Evolutionary conservation across 2,329 filamentous ascomycete genomes (phyloP).

Genomic region (Aspergillus brasiliensis): DNA sequence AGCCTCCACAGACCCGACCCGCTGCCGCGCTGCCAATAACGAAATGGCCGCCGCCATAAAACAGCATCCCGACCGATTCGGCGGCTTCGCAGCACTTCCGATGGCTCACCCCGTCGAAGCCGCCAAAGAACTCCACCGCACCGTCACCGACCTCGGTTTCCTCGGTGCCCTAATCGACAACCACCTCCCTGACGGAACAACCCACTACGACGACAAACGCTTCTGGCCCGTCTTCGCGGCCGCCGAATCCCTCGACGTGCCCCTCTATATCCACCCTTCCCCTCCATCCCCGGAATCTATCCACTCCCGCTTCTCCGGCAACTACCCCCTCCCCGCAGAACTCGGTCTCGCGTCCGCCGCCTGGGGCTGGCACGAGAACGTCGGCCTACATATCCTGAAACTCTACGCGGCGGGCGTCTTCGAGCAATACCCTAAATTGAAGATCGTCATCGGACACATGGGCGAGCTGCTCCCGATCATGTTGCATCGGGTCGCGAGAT

Average conservation of each 20-base stretch:
- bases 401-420: slow-evolving; percentile 59
- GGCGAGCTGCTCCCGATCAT: slow-evolving; percentile 58
- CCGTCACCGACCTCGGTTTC: slow-evolving; percentile 49
- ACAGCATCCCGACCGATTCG: slow-evolving; percentile 40
- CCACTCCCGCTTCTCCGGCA: slow-evolving; percentile 36
- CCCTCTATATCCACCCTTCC: slow-evolving; percentile 56
- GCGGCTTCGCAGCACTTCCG: slow-evolving; percentile 48
- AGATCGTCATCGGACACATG: slow-evolving; percentile 59
- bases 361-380: slow-evolving; percentile 44
- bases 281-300: slow-evolving; percentile 37
- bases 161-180: slow-evolving; percentile 53
- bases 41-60: slow-evolving; percentile 34
- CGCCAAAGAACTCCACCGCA: slow-evolving; percentile 40
- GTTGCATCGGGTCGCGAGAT: slow-evolving; percentile 45
- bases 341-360: slow-evolving; percentile 23
- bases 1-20: neutral
- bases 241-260: slow-evolving; percentile 51
- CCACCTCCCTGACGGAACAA: slow-evolving; percentile 31
- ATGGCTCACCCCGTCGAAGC: slow-evolving; percentile 41
- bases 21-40: slow-evolving; percentile 33
- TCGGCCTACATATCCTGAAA: slow-evolving; percentile 38
- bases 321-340: slow-evolving; percentile 32
- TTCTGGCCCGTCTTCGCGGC: slow-evolving; percentile 49
- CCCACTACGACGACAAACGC: slow-evolving; percentile 47
- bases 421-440: slow-evolving; percentile 56